phyloP scores from a whole-genome alignment of 2,329 filamentous ascomycete genomes.

The Beauveria bassiana region DNA sequence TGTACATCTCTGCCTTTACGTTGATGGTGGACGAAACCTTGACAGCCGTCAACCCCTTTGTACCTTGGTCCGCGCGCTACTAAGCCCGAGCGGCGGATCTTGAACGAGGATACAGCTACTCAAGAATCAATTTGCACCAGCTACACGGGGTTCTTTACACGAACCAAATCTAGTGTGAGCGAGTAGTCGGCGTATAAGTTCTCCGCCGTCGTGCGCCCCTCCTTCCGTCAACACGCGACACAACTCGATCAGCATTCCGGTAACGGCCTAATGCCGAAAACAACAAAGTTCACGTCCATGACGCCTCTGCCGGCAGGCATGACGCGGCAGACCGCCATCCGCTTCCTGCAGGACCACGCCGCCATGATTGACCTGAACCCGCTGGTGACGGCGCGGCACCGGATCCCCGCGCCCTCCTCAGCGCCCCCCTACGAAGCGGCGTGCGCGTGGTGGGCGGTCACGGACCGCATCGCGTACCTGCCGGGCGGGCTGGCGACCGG shows the following conservation, averaged over 20 bases:
- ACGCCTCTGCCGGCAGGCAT: conserved; percentile 67
- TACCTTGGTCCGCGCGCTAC: background rate
- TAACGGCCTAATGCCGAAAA: background rate
- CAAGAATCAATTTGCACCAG: too few species aligned
- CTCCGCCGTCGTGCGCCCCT: too few species aligned
- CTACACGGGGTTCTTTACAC: too few species aligned
- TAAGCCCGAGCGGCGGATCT: background rate
- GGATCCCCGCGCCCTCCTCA: conserved; percentile 58
- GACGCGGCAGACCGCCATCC: conserved; percentile 60
- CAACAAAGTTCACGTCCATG: conserved; percentile 65
- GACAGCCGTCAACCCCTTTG: background rate
- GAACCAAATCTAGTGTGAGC: background rate
- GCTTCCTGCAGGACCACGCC: conserved; percentile 68
- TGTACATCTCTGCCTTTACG: background rate
- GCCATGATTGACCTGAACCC: conserved; percentile 88
- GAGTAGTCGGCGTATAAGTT: too few species aligned
- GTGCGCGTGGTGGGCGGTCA: conserved; percentile 71
- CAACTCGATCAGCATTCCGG: background rate
- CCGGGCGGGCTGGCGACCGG: conserved; percentile 43
- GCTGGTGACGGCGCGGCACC: conserved; percentile 63
- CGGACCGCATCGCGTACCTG: conserved; percentile 68
- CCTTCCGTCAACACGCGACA: too few species aligned
- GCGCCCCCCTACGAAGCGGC: conserved; percentile 63
- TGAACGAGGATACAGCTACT: background rate
- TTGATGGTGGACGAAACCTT: background rate